Conservation (phyloP, 202 grass and related monocot genomes). For the Saccharum hybrid region DNA sequence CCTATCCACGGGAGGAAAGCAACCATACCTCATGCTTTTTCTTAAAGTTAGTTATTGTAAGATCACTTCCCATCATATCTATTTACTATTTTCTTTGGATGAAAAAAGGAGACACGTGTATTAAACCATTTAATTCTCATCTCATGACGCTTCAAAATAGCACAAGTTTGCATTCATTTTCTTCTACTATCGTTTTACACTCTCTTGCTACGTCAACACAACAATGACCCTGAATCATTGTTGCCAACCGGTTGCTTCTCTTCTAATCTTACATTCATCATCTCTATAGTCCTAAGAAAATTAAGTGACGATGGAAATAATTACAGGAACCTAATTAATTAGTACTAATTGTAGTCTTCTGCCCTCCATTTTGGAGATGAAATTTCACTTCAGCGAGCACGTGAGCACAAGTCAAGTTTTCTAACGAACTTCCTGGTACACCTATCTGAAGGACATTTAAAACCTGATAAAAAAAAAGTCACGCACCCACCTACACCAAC, state of each 20-base stretch:
- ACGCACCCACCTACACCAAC: conserved; percentile 29
- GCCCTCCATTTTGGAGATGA: too few species aligned
- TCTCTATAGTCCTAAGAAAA: background rate
- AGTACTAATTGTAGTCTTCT: too few species aligned
- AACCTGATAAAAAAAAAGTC: conserved; percentile 4
- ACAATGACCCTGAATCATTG: background rate
- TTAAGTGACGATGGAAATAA: background rate
- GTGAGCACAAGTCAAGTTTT: background rate
- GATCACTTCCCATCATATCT: background rate
- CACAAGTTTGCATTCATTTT: background rate
- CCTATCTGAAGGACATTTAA: conserved; percentile 27
- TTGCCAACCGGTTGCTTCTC: background rate
- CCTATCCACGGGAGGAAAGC: conserved; percentile 1
- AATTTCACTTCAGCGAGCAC: background rate
- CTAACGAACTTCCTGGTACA: conserved; percentile 16
- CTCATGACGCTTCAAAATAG: background rate
- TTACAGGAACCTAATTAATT: background rate
- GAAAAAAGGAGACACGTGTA: background rate
- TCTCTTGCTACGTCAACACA: background rate
- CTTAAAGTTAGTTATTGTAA: background rate
- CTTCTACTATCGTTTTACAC: background rate
- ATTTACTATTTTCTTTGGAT: background rate
- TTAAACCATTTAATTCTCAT: background rate
- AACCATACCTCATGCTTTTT: background rate
- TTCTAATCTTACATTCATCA: background rate